These are phyloP conservation scores for Lactarius pseudohatsudake DNA, from an alignment of 768 basidiomycete genomes.

Conservation along the genomic window DNA sequence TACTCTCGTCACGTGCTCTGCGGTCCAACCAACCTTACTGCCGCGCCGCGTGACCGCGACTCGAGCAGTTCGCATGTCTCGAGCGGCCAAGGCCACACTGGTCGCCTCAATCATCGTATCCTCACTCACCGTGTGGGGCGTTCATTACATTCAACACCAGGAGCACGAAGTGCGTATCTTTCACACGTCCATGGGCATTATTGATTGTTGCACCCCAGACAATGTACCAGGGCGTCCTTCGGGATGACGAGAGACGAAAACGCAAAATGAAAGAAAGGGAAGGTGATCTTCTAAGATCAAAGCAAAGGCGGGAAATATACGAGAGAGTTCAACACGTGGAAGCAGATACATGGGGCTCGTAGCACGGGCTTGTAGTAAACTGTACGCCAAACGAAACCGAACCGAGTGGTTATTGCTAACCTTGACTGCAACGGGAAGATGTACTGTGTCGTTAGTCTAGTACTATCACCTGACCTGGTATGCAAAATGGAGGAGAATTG, in stretches of 20 bases:
- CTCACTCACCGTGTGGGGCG: slow-evolving; percentile 78
- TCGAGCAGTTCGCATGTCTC: slow-evolving; percentile 46
- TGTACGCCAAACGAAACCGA: not conserved
- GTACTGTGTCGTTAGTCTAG: too few species aligned
- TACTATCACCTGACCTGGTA: too few species aligned
- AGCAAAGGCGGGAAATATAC: slow-evolving; percentile 62
- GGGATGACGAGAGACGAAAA: slow-evolving; percentile 79
- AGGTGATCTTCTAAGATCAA: slow-evolving; percentile 59
- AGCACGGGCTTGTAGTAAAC: not conserved
- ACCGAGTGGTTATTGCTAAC: not conserved
- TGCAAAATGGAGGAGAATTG: too few species aligned
- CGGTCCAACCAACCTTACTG: too few species aligned
- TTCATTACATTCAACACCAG: slow-evolving; percentile 81
- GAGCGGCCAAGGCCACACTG: slow-evolving; percentile 75
- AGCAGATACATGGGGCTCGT: not conserved
- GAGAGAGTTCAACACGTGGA: slow-evolving; percentile 50
- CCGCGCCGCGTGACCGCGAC: slow-evolving; percentile 16
- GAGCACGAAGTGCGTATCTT: slow-evolving; percentile 69
- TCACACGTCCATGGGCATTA: not conserved
- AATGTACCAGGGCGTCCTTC: slow-evolving; percentile 89
- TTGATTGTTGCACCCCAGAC: slow-evolving; percentile 45
- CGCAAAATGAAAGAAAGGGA: slow-evolving; percentile 70
- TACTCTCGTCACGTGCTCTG: not conserved
- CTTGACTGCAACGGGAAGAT: not conserved
- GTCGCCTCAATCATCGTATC: slow-evolving; percentile 61